These are phyloP conservation scores for Populus ilicifolia DNA, from an alignment of 345 rosid genomes.

Conservation along the genomic window DNA sequence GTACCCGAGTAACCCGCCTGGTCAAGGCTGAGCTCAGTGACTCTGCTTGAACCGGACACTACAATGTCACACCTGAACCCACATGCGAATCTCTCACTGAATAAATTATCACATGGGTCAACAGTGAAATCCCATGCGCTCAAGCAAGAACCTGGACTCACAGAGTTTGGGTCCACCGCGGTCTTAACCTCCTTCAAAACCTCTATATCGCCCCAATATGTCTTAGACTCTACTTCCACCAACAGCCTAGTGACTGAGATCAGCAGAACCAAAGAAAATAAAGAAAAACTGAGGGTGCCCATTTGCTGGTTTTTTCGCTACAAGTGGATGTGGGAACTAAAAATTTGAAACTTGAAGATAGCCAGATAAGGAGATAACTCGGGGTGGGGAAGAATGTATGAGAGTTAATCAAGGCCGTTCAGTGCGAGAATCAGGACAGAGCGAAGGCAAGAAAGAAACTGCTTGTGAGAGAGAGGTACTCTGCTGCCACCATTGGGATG, in stretches of 20 bases:
- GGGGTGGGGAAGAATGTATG: neutral
- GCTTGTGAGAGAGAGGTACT: neutral
- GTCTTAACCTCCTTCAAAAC: conserved; percentile 50
- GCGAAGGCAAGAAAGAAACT: neutral
- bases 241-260: conserved; percentile 2
- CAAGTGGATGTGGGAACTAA: too few relatives aligned
- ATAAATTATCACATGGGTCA: conserved; percentile 81
- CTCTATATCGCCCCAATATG: conserved; percentile 50
- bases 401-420: conserved; percentile 20
- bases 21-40: conserved; percentile 74
- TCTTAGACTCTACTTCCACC: conserved; percentile 38
- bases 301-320: conserved; percentile 3
- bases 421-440: conserved; percentile 5
- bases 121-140: conserved; percentile 76
- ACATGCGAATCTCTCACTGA: conserved; percentile 73
- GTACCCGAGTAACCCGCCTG: conserved; percentile 75
- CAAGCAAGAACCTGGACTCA: conserved; percentile 71
- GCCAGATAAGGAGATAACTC: neutral
- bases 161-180: conserved; percentile 41
- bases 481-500: conserved; percentile 4
- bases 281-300: conserved; percentile 21
- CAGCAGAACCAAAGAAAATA: conserved; percentile 26
- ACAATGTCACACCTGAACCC: conserved; percentile 77
- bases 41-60: conserved; percentile 45
- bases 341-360: neutral